Base-by-base conservation (phyloP, 192 early-diverging fungal genomes). In the Linderina pennispora region DNA sequence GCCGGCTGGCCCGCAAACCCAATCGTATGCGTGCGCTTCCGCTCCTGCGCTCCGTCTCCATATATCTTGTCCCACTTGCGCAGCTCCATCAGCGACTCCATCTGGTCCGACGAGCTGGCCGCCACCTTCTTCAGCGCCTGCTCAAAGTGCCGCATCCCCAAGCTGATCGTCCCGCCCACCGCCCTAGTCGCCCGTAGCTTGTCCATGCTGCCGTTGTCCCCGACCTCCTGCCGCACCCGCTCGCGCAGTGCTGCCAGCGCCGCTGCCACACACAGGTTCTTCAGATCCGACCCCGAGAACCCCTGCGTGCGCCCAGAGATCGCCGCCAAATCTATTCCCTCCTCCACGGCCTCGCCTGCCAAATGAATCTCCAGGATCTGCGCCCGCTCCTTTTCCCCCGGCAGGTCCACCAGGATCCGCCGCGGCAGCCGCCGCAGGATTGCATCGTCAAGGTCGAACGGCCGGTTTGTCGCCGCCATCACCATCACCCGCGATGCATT, bases 391-490 rank as follows among this genome's bases (percentile, higher is more conserved):
- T 74, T 77, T 35, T 83, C 78, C 1, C 68, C 83, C 4, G 95
- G 95, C 50, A 98, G 54, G 62, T 97, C 92, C 3, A 98, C 88
- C 60, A 98, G 59, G 20, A 98, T 83, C 14, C 95, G 63, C 7
- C 94, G 72, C 13, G 95, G 94, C 75, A 98, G 77, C 15, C 95
- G 72, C 36, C 95, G 77, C 66, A 98, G 58, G 20, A 97, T 88
- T 0, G 95, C 95, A 65, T 98, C 95, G 54, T 98, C 95, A 48
- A 98, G 68, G 53, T 97, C 94, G 72, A 94, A 97, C 10, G 94
- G 94, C 21, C 94, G 70, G 59, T 98, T 98, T 2, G 95, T 98
- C 3, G 95, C 92, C 5, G 85, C 92, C 80, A 95, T 83, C 10
- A 95, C 74, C 47, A 91, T 80, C 15, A 94, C 79, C 21, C 89